phyloP scores from a whole-genome alignment of 768 basidiomycete genomes.

The Lentinula detonsa region DNA sequence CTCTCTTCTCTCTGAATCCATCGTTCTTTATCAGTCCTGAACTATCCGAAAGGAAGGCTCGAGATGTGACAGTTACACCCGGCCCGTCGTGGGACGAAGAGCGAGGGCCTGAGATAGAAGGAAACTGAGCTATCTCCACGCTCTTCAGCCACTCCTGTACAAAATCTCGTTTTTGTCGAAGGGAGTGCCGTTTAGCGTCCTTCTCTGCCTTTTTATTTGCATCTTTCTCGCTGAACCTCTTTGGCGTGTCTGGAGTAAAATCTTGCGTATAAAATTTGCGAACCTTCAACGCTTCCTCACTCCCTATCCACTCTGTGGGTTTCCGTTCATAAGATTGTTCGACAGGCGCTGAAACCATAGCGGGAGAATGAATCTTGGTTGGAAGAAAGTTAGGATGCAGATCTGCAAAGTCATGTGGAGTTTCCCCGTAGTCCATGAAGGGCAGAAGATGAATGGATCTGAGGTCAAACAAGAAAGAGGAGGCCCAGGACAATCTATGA shows the following conservation, averaged over 20 bases:
- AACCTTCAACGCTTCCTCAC: neutral
- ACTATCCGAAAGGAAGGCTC: neutral
- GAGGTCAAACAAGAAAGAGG: no score
- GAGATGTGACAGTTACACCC: no score
- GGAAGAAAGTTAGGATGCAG: neutral
- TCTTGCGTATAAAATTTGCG: neutral
- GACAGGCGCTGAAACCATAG: no score
- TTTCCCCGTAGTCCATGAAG: neutral
- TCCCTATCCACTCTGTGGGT: neutral
- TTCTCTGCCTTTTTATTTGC: neutral
- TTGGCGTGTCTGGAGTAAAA: neutral
- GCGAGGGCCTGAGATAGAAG: neutral
- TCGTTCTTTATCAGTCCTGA: neutral
- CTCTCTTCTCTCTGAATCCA: neutral
- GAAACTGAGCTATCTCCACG: neutral
- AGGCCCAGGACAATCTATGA: no score
- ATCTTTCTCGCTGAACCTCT: neutral
- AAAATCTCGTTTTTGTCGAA: neutral
- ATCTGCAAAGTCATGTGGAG: neutral
- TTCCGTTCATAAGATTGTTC: neutral
- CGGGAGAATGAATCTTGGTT: neutral
- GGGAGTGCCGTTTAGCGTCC: neutral
- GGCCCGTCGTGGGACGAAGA: neutral
- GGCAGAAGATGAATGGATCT: neutral
- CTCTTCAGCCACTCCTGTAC: constrained; percentile 2